Evolutionary conservation across 2,329 filamentous ascomycete genomes (phyloP).

Genomic region (Pseudogymnoascus sp.): DNA sequence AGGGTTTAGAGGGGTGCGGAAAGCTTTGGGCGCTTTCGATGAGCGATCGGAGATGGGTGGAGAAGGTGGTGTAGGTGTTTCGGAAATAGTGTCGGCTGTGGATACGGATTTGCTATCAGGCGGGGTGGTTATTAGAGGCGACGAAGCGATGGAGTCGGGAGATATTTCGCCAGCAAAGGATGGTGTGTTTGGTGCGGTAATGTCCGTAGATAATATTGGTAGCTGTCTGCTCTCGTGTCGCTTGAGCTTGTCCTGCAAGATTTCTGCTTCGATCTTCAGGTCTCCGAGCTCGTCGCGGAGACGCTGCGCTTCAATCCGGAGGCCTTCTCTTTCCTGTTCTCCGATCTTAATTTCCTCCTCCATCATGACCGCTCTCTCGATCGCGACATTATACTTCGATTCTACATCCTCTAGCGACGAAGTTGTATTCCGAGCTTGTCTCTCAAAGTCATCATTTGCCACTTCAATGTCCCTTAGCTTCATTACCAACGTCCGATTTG

Average conservation of each 20-base stretch:
- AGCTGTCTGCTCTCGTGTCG: slow-evolving; percentile 54
- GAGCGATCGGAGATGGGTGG: slow-evolving; percentile 88
- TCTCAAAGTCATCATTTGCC: slow-evolving; percentile 95
- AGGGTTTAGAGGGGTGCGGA: slow-evolving; percentile 23
- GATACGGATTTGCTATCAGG: slow-evolving; percentile 60
- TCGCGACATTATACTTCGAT: slow-evolving; percentile 90
- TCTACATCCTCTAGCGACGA: slow-evolving; percentile 95
- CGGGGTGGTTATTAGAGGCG: slow-evolving; percentile 81
- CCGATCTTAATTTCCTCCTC: slow-evolving; percentile 89
- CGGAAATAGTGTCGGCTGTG: slow-evolving; percentile 49
- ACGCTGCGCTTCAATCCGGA: slow-evolving; percentile 86
- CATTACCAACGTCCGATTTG: slow-evolving; percentile 72
- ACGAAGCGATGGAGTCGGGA: slow-evolving; percentile 79
- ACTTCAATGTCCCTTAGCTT: slow-evolving; percentile 92
- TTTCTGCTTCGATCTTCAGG: slow-evolving; percentile 88
- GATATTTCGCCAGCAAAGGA: slow-evolving; percentile 57
- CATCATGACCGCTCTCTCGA: slow-evolving; percentile 85
- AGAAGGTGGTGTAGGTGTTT: slow-evolving; percentile 76
- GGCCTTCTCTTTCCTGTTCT: slow-evolving; percentile 80
- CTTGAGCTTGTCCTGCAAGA: slow-evolving; percentile 86
- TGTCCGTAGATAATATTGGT: slow-evolving; percentile 50
- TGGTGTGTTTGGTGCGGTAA: slow-evolving; percentile 59
- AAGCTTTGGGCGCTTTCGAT: slow-evolving; percentile 16
- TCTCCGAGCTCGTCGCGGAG: slow-evolving; percentile 86
- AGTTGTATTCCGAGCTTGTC: slow-evolving; percentile 88